A percentile compares a stretch with the other conserved stretches of the same genome.
Evolutionary conservation across 495 filamentous ascomycete genomes (phyloP).

Genomic region (Neurospora sp.): DNA sequence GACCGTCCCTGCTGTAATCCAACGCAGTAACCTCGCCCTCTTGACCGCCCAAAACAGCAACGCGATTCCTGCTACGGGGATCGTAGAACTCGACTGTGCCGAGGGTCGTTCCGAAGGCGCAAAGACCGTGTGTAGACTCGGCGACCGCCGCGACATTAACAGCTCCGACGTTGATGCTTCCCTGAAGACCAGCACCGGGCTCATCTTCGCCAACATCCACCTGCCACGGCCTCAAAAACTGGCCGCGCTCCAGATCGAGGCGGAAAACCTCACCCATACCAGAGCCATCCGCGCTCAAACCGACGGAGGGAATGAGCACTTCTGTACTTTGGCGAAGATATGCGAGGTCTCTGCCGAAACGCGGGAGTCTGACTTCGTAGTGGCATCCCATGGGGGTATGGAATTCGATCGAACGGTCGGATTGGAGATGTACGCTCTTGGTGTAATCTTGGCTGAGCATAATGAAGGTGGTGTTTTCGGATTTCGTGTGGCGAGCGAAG

Average conservation of each 20-base stretch:
- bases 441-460: conserved; percentile 91
- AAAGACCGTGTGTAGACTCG: conserved; percentile 79
- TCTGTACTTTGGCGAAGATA: conserved; percentile 83
- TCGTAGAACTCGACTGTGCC: conserved; percentile 99
- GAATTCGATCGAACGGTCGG: conserved; percentile 84
- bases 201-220: conserved; percentile 83
- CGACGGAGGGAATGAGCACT: conserved; percentile 77
- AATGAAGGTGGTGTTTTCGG: conserved; percentile 88
- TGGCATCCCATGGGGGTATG: conserved; percentile 87
- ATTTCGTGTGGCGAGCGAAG: conserved; percentile 83
- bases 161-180: conserved; percentile 66
- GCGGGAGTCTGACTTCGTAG: conserved; percentile 74
- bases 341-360: conserved; percentile 83
- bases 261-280: conserved; percentile 83
- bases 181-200: conserved; percentile 61
- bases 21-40: conserved; percentile 76
- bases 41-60: conserved; percentile 59
- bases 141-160: conserved; percentile 90
- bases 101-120: conserved; percentile 88
- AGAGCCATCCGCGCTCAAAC: conserved; percentile 62
- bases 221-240: conserved; percentile 72
- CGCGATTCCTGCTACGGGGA: conserved; percentile 65
- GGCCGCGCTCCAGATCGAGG: conserved; percentile 70
- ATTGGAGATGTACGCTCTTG: conserved; percentile 89
- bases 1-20: conserved; percentile 74